Percentiles rank a stretch among this genome's conserved stretches.
phyloP scores from a whole-genome alignment of 129 eudicot genomes.

The Artemisia annua region DNA sequence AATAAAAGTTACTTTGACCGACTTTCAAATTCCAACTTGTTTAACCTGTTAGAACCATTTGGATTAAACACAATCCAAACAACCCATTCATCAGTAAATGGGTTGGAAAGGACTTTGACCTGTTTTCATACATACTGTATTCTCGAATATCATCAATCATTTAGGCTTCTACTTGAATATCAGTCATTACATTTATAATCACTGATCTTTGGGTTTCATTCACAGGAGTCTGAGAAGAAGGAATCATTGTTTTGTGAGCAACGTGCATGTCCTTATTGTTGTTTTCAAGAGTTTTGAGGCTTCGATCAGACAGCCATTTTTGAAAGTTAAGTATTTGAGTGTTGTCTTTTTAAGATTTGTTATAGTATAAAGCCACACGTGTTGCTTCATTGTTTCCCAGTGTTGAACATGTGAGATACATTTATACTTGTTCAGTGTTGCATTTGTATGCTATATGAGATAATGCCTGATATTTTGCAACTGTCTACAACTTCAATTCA shows the following conservation, averaged over 20 bases:
- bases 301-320: neutral
- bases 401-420: conserved; percentile 1
- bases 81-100: no score
- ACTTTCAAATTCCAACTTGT: no score
- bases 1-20: neutral
- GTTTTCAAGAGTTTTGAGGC: conserved; percentile 16
- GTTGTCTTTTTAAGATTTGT: neutral
- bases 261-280: neutral
- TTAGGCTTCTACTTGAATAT: neutral
- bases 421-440: neutral
- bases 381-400: neutral
- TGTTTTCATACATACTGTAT: neutral
- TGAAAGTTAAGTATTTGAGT: conserved; percentile 5
- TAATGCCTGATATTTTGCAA: neutral
- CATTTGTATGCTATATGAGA: neutral
- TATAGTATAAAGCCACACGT: conserved; percentile 4
- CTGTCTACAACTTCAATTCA: neutral
- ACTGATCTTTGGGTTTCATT: neutral
- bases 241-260: neutral
- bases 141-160: neutral
- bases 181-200: neutral
- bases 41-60: no score
- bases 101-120: no score
- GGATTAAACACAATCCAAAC: no score
- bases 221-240: neutral